phyloP scores from a whole-genome alignment of 2,329 filamentous ascomycete genomes.

The Orbilia javanica region DNA sequence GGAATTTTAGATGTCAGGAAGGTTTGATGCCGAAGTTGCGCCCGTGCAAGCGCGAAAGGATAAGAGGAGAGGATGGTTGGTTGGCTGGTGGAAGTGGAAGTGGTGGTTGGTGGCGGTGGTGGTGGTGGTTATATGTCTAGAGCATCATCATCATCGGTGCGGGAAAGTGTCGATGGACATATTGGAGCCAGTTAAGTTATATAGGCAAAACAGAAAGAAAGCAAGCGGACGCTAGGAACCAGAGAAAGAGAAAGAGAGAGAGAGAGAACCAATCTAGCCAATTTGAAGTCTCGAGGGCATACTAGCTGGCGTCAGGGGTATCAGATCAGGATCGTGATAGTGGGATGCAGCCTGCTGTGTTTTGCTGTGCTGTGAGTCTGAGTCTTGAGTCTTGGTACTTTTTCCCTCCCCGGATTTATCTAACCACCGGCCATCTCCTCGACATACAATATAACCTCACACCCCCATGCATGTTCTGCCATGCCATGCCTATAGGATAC shows the following conservation, averaged over 20 bases:
- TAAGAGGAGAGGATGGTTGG: slow-evolving; percentile 5
- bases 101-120: too few species aligned
- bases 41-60: slow-evolving; percentile 13
- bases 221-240: not conserved
- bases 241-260: slow-evolving; percentile 1
- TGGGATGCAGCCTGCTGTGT: not conserved
- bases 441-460: not conserved
- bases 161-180: slow-evolving; percentile 44
- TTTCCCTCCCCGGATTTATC: slow-evolving; percentile 20
- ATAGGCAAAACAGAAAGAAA: not conserved
- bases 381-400: not conserved
- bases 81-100: too few species aligned
- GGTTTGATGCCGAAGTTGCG: slow-evolving; percentile 2
- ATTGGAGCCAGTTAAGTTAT: slow-evolving; percentile 3
- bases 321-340: slow-evolving; percentile 8
- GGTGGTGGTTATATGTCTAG: slow-evolving; percentile 9
- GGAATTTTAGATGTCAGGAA: slow-evolving; percentile 21
- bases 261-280: too few species aligned
- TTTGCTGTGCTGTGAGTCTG: slow-evolving; percentile 4
- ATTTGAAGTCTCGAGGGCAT: too few species aligned
- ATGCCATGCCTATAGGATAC: not conserved
- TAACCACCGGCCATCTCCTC: not conserved
- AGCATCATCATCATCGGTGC: slow-evolving; percentile 41
- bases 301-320: slow-evolving; percentile 5
- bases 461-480: not conserved